phyloP scores from a whole-genome alignment of 257 asterid species.

The Nicotiana noctiflora region DNA sequence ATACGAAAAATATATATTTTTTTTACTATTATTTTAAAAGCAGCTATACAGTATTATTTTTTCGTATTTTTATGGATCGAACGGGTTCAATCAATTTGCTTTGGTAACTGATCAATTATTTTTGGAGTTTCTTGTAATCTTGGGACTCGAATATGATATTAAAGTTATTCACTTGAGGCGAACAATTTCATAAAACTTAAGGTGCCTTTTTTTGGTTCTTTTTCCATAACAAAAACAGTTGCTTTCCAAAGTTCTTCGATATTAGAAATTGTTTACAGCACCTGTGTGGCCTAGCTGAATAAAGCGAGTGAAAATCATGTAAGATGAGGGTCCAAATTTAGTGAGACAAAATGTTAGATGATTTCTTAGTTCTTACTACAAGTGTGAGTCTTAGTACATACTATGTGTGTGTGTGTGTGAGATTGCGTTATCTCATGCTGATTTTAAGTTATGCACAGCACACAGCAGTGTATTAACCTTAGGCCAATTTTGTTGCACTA shows the following conservation, averaged over 20 bases:
- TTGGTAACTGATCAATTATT: too few species aligned
- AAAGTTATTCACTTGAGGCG: too few species aligned
- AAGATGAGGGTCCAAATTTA: neutral
- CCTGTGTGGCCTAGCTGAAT: neutral
- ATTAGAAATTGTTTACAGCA: neutral
- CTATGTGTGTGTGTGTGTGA: neutral
- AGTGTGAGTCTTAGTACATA: too few species aligned
- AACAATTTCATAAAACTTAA: neutral
- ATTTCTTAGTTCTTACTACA: too few species aligned
- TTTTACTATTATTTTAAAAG: too few species aligned
- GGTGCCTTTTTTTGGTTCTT: neutral
- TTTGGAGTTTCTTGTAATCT: too few species aligned
- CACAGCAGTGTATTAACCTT: neutral
- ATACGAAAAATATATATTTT: too few species aligned
- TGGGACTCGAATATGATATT: too few species aligned
- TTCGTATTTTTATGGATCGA: neutral
- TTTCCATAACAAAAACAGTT: neutral
- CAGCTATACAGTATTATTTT: too few species aligned
- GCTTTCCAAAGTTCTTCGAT: neutral
- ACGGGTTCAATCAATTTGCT: neutral
- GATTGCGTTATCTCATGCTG: neutral
- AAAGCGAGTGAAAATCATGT: neutral
- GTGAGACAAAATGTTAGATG: neutral
- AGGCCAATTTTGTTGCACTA: neutral
- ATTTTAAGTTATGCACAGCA: neutral